A percentile compares a stretch with the other conserved stretches of the same genome.
These are phyloP conservation scores for Zygoascus flipseniorum DNA, from an alignment of 805 yeast species.

Conservation along the genomic window DNA sequence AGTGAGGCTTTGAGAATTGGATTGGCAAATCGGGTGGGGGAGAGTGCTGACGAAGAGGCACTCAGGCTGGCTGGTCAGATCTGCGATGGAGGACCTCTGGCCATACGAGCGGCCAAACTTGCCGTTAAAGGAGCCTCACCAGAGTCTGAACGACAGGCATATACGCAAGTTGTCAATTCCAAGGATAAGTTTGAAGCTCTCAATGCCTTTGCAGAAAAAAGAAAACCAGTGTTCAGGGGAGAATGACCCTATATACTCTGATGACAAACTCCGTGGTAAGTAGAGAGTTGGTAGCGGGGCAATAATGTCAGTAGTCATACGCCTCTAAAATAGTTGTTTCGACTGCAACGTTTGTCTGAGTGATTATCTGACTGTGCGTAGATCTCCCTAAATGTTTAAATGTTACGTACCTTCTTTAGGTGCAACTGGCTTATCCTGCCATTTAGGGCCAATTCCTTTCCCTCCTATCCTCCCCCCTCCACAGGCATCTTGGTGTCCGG, in stretches of 20 bases:
- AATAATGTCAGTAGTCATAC: too few relatives aligned
- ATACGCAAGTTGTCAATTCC: conserved; percentile 20
- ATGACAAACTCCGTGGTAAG: too few relatives aligned
- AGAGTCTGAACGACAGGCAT: conserved; percentile 21
- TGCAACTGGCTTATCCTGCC: too few relatives aligned
- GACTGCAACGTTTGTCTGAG: too few relatives aligned
- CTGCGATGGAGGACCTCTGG: conserved; percentile 25
- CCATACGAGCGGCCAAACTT: conserved; percentile 22
- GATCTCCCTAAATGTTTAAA: too few relatives aligned
- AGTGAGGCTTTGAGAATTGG: conserved; percentile 33
- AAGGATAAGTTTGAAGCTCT: conserved; percentile 33
- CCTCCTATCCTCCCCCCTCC: too few relatives aligned
- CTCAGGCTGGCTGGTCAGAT: conserved; percentile 20
- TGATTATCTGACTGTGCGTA: too few relatives aligned
- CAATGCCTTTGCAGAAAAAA: conserved; percentile 31
- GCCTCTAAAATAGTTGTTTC: too few relatives aligned
- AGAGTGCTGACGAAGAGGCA: conserved; percentile 19
- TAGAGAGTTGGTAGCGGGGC: too few relatives aligned
- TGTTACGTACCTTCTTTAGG: too few relatives aligned
- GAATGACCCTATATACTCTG: conserved; percentile 1
- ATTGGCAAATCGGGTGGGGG: conserved; percentile 25
- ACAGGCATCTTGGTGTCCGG: too few relatives aligned
- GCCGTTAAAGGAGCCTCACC: conserved; percentile 23
- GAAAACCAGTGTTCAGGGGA: conserved; percentile 26
- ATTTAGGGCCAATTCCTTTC: too few relatives aligned